phyloP scores from a whole-genome alignment of 139 green algal species.

The Chlorella sp. region DNA sequence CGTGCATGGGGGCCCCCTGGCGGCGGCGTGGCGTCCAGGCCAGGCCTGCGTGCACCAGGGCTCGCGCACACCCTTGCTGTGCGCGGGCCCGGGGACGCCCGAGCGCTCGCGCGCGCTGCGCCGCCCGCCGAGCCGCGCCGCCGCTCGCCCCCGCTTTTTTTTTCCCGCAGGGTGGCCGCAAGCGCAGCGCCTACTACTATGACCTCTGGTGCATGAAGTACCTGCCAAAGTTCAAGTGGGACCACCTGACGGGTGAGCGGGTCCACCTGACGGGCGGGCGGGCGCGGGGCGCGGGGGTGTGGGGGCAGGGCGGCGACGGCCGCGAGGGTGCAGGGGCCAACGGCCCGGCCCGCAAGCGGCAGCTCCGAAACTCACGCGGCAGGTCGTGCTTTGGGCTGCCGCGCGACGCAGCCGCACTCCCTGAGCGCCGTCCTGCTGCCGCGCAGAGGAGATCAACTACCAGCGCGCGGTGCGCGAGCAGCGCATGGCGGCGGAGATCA shows the following conservation, averaged over 20 bases:
- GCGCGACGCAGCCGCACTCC: background rate
- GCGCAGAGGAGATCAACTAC: slow-evolving; percentile 86
- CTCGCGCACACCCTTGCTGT: no score
- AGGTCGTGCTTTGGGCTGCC: background rate
- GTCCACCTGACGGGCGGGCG: background rate
- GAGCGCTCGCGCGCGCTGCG: no score
- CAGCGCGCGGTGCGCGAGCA: slow-evolving; percentile 85
- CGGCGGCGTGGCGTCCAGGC: no score
- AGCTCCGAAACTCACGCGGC: background rate
- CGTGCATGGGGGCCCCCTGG: no score
- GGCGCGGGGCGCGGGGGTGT: background rate
- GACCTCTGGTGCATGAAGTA: slow-evolving; percentile 97
- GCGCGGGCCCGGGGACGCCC: no score
- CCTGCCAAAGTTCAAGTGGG: slow-evolving; percentile 95
- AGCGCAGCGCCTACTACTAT: slow-evolving; percentile 80
- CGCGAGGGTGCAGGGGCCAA: background rate
- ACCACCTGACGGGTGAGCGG: slow-evolving; percentile 77
- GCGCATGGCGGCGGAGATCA: slow-evolving; percentile 83
- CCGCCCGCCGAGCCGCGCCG: no score
- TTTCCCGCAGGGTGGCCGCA: slow-evolving; percentile 89
- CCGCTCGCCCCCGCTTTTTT: no score
- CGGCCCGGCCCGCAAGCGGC: no score
- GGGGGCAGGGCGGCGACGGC: no score
- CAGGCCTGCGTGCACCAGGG: no score
- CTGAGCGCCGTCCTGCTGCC: no score